A percentile compares a stretch with the other conserved stretches of the same genome.
Conservation (phyloP, 2,329 filamentous ascomycete species). For the Neoascochyta sp. region DNA sequence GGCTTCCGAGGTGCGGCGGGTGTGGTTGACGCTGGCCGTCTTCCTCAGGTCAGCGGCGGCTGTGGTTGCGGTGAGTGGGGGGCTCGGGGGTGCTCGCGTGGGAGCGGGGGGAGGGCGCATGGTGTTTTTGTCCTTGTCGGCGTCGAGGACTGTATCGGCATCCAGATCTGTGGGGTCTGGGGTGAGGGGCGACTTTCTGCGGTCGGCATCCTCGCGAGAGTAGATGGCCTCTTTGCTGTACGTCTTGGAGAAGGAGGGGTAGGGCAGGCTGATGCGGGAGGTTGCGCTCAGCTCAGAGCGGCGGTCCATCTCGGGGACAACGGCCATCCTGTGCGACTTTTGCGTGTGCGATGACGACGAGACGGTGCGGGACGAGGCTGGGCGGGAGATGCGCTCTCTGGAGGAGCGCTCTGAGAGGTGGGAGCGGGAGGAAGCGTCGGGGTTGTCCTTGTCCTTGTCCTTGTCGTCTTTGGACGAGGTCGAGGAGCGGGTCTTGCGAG, state of each 20-base stretch:
- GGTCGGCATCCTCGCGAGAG: constrained; percentile 46
- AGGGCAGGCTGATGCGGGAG: constrained; percentile 54
- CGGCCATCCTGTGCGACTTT: constrained; percentile 35
- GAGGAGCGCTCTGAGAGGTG: constrained; percentile 19
- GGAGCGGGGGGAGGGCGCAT: constrained; percentile 10
- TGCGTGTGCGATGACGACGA: constrained; percentile 26
- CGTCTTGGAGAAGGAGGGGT: constrained; percentile 82
- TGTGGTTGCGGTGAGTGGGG: constrained; percentile 44
- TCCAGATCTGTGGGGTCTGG: constrained; percentile 45
- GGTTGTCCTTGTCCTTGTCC: constrained; percentile 9
- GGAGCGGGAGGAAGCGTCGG: constrained; percentile 12
- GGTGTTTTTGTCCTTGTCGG: constrained; percentile 19
- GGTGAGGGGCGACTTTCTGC: constrained; percentile 30
- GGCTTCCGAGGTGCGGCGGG: constrained; percentile 39
- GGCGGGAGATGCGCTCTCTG: constrained; percentile 24
- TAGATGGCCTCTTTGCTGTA: constrained; percentile 84
- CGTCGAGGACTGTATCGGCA: constrained; percentile 29
- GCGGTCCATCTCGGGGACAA: constrained; percentile 49
- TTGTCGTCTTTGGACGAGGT: constrained; percentile 25
- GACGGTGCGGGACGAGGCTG: constrained; percentile 23
- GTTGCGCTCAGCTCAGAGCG: constrained; percentile 34
- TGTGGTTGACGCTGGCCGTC: constrained; percentile 45
- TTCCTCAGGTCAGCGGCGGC: constrained; percentile 44
- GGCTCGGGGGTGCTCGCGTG: constrained; percentile 43
- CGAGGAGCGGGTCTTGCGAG: constrained; percentile 32